Percentiles rank a stretch among this genome's conserved stretches.
These are phyloP conservation scores for Acanthamoeba castellanii DNA, from an alignment of 208 protist species.

Conservation along the genomic window DNA sequence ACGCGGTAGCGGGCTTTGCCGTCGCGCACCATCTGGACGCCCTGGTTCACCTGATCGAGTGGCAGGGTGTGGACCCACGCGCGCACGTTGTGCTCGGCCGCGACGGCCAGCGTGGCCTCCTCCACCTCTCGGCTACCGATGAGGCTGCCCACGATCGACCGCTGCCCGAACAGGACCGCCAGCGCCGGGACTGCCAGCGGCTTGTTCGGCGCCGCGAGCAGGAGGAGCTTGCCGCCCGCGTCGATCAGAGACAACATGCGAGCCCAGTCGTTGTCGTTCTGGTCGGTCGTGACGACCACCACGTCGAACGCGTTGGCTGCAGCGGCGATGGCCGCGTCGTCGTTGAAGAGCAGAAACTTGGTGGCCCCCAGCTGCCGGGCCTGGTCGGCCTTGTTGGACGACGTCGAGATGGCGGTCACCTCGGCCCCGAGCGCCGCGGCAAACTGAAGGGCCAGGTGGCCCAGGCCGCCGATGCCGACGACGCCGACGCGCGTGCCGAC, in stretches of 20 bases:
- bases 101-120: constrained; percentile 75
- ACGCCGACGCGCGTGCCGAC: constrained; percentile 75
- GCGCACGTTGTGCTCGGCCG: constrained; percentile 11
- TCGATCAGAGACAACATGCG: background rate
- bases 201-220: constrained; percentile 14
- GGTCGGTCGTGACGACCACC: background rate
- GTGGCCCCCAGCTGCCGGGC: constrained; percentile 76
- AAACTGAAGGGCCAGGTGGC: constrained; percentile 80
- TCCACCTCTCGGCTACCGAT: constrained; percentile 67
- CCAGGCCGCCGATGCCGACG: constrained; percentile 82
- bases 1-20: constrained; percentile 50
- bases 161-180: background rate
- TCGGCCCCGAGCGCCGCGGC: constrained; percentile 67
- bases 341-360: constrained; percentile 47
- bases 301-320: constrained; percentile 70
- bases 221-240: background rate
- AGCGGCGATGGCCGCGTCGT: constrained; percentile 32
- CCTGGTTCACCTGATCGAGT: constrained; percentile 73
- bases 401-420: constrained; percentile 81
- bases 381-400: constrained; percentile 70
- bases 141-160: constrained; percentile 34
- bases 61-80: constrained; percentile 61
- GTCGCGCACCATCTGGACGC: constrained; percentile 45
- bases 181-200: background rate
- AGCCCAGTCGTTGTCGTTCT: constrained; percentile 60